Evolutionary conservation across 805 yeast species (phyloP).

Genomic region (Nakazawaea laoshanensis): DNA sequence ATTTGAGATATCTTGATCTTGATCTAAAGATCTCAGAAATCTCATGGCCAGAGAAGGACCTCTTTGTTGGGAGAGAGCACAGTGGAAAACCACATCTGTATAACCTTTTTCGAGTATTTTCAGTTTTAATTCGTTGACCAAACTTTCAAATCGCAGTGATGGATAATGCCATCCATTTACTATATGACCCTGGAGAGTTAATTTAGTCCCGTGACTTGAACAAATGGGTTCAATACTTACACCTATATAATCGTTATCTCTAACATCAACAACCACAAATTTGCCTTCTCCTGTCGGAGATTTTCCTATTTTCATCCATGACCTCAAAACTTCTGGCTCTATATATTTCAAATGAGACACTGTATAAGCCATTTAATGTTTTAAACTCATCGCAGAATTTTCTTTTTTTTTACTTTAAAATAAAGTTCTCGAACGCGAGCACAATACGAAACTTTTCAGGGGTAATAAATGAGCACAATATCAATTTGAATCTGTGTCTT

Average conservation of each 20-base stretch:
- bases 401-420: no score
- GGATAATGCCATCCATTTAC: conserved; percentile 49
- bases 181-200: conserved; percentile 45
- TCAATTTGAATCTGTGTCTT: conserved; percentile 1
- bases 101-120: conserved; percentile 23
- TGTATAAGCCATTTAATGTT: conserved; percentile 2
- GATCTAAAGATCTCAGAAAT: conserved; percentile 40
- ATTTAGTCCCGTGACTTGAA: conserved; percentile 12
- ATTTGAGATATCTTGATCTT: conserved; percentile 19
- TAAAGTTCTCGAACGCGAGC: no score
- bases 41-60: conserved; percentile 81
- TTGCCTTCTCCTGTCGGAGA: conserved; percentile 28
- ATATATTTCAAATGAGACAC: conserved; percentile 38
- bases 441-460: no score
- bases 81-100: conserved; percentile 72
- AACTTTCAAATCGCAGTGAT: conserved; percentile 31
- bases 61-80: conserved; percentile 84
- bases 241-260: conserved; percentile 78
- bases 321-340: conserved; percentile 32
- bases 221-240: conserved; percentile 22
- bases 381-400: not conserved
- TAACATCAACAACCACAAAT: conserved; percentile 67
- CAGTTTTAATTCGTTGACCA: conserved; percentile 28
- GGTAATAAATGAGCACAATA: no score
- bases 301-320: conserved; percentile 34